These are phyloP conservation scores for Wickerhamomyces strasburgensis DNA, from an alignment of 805 yeast genomes.

Conservation along the genomic window DNA sequence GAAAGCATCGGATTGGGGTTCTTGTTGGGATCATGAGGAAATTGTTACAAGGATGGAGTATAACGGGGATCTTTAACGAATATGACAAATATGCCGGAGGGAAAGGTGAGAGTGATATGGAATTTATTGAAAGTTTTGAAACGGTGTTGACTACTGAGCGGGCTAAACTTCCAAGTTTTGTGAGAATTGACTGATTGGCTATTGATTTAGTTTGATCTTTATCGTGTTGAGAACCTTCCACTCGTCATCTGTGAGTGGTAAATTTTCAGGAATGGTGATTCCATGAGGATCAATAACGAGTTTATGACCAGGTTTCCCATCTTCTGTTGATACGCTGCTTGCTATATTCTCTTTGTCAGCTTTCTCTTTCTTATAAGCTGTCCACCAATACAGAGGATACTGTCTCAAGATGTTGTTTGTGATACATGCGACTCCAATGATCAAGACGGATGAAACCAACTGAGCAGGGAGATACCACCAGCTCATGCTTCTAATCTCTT, in stretches of 20 bases:
- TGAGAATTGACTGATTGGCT: constrained; percentile 27
- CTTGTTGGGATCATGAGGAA: constrained; percentile 88
- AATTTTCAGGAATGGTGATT: constrained; percentile 3
- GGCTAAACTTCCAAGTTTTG: constrained; percentile 58
- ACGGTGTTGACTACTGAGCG: constrained; percentile 49
- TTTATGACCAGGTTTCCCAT: neutral
- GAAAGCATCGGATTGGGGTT: constrained; percentile 93
- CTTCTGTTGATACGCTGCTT: neutral
- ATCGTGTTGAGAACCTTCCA: constrained; percentile 3
- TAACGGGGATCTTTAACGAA: constrained; percentile 90
- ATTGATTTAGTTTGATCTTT: no score
- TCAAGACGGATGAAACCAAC: constrained; percentile 42
- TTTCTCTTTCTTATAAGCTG: constrained; percentile 10
- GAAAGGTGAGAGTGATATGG: constrained; percentile 87
- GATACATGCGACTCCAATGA: constrained; percentile 45
- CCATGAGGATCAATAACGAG: neutral
- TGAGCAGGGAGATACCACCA: constrained; percentile 65
- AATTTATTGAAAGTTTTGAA: constrained; percentile 80
- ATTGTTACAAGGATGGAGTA: constrained; percentile 85
- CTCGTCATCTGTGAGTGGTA: constrained; percentile 4
- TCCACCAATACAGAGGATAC: constrained; percentile 64
- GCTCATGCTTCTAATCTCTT: constrained; percentile 41
- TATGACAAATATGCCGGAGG: constrained; percentile 91
- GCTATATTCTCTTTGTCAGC: neutral
- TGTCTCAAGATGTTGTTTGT: constrained; percentile 47